Conservation (phyloP, 179 eudicot genomes). For the Beta lomatogona region DNA sequence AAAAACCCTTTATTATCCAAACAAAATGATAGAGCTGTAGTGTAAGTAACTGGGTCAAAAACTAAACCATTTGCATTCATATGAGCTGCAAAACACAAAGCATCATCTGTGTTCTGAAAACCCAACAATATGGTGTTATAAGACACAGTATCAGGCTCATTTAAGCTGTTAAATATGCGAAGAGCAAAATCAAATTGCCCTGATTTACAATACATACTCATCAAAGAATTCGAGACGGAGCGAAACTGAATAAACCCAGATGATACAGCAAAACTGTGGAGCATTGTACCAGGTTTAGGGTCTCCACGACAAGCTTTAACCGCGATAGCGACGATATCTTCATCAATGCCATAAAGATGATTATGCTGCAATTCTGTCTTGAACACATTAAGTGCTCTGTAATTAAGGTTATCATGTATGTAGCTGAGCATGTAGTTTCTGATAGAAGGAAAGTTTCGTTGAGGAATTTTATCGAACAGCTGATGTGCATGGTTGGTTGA, state of each 20-base stretch:
- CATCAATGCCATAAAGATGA: slow-evolving; percentile 40
- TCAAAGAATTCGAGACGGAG: slow-evolving; percentile 70
- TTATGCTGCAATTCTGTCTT: slow-evolving; percentile 36
- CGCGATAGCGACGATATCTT: slow-evolving; percentile 55
- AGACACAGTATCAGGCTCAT: slow-evolving; percentile 68
- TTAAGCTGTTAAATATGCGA: slow-evolving; percentile 44
- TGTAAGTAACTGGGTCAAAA: slow-evolving; percentile 74
- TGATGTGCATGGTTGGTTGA: slow-evolving; percentile 53
- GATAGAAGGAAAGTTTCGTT: slow-evolving; percentile 32
- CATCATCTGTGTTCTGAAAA: slow-evolving; percentile 51
- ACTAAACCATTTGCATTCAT: slow-evolving; percentile 61
- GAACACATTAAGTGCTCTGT: slow-evolving; percentile 54
- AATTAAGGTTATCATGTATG: slow-evolving; percentile 41
- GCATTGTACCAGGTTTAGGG: slow-evolving; percentile 47
- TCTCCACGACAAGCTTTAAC: slow-evolving; percentile 65
- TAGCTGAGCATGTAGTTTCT: slow-evolving; percentile 52
- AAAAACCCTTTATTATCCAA: slow-evolving; percentile 54
- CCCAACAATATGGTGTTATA: slow-evolving; percentile 78
- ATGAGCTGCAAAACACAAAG: slow-evolving; percentile 53
- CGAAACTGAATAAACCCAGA: slow-evolving; percentile 53
- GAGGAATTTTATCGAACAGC: slow-evolving; percentile 58
- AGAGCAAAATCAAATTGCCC: slow-evolving; percentile 45
- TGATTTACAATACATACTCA: slow-evolving; percentile 76
- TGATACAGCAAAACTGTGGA: slow-evolving; percentile 65
- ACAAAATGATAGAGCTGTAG: slow-evolving; percentile 60